Evolutionary conservation across 2,329 filamentous ascomycete genomes (phyloP), one percentile per base, ranked within the genome.

Genomic region (Knoxdaviesia proteae): DNA sequence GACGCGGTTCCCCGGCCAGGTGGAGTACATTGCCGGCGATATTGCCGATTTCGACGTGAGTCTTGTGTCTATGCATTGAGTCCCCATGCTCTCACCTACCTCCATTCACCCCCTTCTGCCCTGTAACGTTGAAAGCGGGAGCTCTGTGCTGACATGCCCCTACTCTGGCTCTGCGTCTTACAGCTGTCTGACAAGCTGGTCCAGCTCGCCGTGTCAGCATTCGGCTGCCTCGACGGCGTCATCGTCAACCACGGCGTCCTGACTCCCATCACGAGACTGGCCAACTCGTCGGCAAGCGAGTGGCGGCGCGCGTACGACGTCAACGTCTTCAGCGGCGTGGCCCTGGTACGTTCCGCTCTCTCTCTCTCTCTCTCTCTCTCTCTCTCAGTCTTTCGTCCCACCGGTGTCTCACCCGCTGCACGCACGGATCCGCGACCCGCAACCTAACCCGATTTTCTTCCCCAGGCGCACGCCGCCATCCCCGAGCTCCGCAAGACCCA

Each of bases 211-310:
- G 53, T 80, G 7, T 61, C 69, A 32, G 62, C 70, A 0, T 96
- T 84, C 56, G 79, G 77, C 7, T 66, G 64, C 40, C 60, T 98
- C 5, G 86, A 98, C 54, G 80, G 77, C 1, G 56, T 98, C 38
- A 74, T 98, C 8, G 63, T 96, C 47, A 96, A 96, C 58, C 90
- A 98, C 55, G 87, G 86, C 20, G 66, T 76, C 1, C 61, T 98
- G 38, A 70, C 75, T n/a, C 81, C 84, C 1, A 77, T 92, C 37
- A 74, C 72, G 41, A 74, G 71, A 45, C 62, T 96, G 38, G 74
- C 63, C 4, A 71, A 88, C 44, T 67, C 69, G 10, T 70, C 72
- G n/a, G 54, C 75, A 0, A 74, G 80, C 35, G 77, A 81, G 47
- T 94, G 87, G 83, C 78, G 75, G 52, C 59, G 62, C 2, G 65